Evolutionary conservation across 768 basidiomycete species (phyloP), one percentile per base, ranked within the genome.

Genomic region (Panaeolus papilionaceus): DNA sequence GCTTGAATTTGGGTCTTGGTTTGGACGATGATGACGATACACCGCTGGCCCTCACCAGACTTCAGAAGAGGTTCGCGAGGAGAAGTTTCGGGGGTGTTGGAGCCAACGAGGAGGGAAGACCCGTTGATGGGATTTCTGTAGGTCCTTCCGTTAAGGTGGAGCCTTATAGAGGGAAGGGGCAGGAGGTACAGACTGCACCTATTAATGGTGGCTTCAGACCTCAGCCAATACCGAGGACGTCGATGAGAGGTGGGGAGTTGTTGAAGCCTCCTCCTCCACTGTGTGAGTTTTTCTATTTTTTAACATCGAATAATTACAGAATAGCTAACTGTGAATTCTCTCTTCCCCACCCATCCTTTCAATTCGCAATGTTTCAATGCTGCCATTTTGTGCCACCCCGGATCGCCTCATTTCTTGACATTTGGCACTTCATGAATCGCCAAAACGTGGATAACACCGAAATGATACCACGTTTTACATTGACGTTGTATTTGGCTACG

Each of bases 181-280:
- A 58, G 16, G 28, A 58, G 33, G 28, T 33, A 4, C 54, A 58
- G 16, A 58, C 54, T 4, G 54, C 54, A 18, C 54, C 54, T 14
- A 58, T 58, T 14, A 58, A 58, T 23, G 28, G 54, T 23, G 54
- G 54, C 28, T 58, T 58, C 33, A 58, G 54, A 33, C 14, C 54
- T 37, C 26, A 58, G 9, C 54, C 28, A 4, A 28, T 58, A 16
- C 54, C 54, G 9, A 58, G 54, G 28, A 33, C 54, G 54, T 58
- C 54, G 28, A 58, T 58, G 54, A 58, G 54, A 67, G 80, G 80
- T 62, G 83, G 84, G 11, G 85, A 88, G 68, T 81, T 88, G 37
- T 75, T 86, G 39, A 85, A 82, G 4, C 90, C 90, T 62, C 85
- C 88, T 65, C 90, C 90, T 16, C 87, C 88, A 61, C 79, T 92